Evolutionary conservation across 768 basidiomycete species (phyloP), one percentile per base, ranked within the genome.

Genomic region (button mushroom (Agaricus bisporus)): DNA sequence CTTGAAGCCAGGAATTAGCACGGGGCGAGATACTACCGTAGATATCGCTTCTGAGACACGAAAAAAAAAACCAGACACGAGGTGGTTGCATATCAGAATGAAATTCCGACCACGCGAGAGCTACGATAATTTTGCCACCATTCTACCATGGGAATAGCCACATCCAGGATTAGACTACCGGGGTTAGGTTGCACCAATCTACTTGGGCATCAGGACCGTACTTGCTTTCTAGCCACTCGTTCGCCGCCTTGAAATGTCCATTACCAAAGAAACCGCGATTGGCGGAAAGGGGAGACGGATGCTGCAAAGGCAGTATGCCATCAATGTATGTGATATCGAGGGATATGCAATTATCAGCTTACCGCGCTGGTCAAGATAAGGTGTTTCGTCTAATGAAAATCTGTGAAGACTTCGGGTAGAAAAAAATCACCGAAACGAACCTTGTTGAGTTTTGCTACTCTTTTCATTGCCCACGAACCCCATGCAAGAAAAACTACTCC

Each of bases 401-500:
- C 11, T n/a, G 39, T 11, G 17, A 15, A 32, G 20, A 47, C 39
- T 39, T 49, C 39, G 41, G 17, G 1, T 8, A 36, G 25, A 32
- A 22, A 29, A 28, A 5, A 15, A 20, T n/a, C 22, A 26, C 37
- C 28, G 28, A 37, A 12, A 48, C 73, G 58, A 41, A 89, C 91
- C 75, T 82, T 81, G 69, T 82, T 80, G 35, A 95, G 71, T 63
- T 84, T 85, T 51, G 81, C 79, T 51, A 91, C 87, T 61, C 91
- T 78, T 70, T 94, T 91, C 54, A 78, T 81, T 18, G 95, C 95
- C 76, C 85, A 87, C 7, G 81, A 76, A 8, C 95, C 94, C 93
- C 94, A 97, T 6, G 90, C 90, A 61, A 98, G 78, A 66, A 98
- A 94, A 20, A 77, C 75, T 43, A 77, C 71, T 14, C 93, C 90